These are phyloP conservation scores for Dittrichia graveolens DNA, from an alignment of 129 eudicot genomes.

Conservation along the genomic window DNA sequence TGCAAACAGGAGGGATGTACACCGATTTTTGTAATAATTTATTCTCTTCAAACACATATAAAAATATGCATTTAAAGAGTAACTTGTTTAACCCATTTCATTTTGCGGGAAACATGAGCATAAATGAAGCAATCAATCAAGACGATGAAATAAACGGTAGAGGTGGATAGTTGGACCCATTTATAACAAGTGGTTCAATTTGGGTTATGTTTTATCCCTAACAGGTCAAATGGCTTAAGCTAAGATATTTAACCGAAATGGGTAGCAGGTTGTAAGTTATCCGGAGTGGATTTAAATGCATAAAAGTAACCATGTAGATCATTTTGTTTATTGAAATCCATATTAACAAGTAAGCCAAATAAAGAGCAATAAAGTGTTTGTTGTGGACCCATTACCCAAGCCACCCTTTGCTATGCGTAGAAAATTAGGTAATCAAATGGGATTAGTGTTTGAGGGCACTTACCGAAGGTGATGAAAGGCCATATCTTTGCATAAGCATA, in stretches of 20 bases:
- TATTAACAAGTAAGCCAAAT: background rate
- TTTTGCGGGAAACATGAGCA: conserved; percentile 6
- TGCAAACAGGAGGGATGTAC: background rate
- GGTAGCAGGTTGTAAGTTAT: background rate
- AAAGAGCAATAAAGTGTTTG: background rate
- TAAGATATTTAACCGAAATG: background rate
- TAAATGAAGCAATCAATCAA: background rate
- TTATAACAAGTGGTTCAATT: background rate
- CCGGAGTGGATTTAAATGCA: background rate
- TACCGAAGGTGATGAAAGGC: conserved; percentile 93
- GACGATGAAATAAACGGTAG: background rate
- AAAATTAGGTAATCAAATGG: background rate
- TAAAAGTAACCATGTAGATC: background rate
- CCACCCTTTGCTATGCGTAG: background rate
- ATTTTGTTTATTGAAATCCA: background rate
- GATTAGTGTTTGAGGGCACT: conserved; percentile 15
- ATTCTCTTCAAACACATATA: background rate
- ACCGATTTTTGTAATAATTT: background rate
- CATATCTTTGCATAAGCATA: conserved; percentile 89
- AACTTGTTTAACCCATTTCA: conserved; percentile 2
- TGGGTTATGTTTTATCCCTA: background rate
- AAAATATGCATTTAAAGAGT: background rate
- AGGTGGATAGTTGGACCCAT: background rate
- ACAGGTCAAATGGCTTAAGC: background rate
- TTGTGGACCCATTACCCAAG: too few species aligned